These are phyloP conservation scores for Fusarium torreyae DNA, from an alignment of 2,329 filamentous ascomycete genomes.

Conservation along the genomic window DNA sequence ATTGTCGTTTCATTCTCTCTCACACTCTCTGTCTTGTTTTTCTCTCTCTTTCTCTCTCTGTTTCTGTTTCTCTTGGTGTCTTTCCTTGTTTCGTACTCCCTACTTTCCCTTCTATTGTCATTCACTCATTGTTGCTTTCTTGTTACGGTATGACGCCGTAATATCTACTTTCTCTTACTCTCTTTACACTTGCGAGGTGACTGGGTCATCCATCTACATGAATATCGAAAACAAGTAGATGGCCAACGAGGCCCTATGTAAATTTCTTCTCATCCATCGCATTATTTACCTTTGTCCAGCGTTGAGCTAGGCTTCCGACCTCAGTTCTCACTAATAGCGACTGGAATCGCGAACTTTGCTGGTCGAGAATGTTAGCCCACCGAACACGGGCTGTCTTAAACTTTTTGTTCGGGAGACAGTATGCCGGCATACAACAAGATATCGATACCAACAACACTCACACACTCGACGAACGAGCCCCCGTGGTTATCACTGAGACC, in stretches of 20 bases:
- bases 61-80: conserved; percentile 37
- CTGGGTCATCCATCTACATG: conserved; percentile 49
- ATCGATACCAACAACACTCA: conserved; percentile 37
- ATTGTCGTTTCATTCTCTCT: conserved; percentile 44
- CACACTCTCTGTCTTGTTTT: conserved; percentile 33
- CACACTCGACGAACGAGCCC: conserved; percentile 34
- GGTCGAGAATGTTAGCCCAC: conserved; percentile 56
- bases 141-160: conserved; percentile 16
- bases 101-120: conserved; percentile 31
- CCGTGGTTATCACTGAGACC: conserved; percentile 35
- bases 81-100: conserved; percentile 38
- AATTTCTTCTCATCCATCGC: conserved; percentile 37
- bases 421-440: conserved; percentile 66
- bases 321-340: conserved; percentile 40
- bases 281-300: conserved; percentile 25
- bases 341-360: conserved; percentile 56
- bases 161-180: conserved; percentile 32
- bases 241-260: conserved; percentile 45
- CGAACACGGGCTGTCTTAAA: conserved; percentile 65
- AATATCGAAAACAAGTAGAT: conserved; percentile 45
- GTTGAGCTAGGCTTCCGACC: conserved; percentile 29
- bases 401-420: conserved; percentile 65
- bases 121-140: conserved; percentile 35
- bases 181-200: conserved; percentile 37
- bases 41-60: conserved; percentile 37